These are phyloP conservation scores for Solanum etuberosum DNA, from an alignment of 257 asterid species.

Conservation along the genomic window DNA sequence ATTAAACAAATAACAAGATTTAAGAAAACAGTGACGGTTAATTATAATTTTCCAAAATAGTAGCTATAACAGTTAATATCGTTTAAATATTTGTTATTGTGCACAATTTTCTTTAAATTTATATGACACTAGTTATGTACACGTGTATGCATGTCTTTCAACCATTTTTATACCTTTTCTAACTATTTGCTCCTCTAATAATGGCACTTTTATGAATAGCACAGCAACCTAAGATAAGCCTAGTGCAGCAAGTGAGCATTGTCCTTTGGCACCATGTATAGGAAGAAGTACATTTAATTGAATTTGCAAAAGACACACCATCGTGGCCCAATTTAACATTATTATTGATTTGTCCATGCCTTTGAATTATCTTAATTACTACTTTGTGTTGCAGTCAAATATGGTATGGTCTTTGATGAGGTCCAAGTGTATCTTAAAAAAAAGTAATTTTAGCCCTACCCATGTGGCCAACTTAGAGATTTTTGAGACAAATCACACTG, in stretches of 20 bases:
- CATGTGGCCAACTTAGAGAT: neutral
- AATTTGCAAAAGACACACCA: neutral
- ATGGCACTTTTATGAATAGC: neutral
- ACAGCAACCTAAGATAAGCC: neutral
- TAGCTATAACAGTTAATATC: no score
- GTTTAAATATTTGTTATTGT: no score
- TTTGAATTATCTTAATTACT: neutral
- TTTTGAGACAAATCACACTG: neutral
- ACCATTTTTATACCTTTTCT: neutral
- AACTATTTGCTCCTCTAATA: neutral
- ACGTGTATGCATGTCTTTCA: neutral
- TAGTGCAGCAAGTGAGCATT: neutral
- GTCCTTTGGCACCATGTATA: neutral
- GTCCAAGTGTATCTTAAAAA: neutral
- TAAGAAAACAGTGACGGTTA: no score
- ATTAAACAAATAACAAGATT: no score
- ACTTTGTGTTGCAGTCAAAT: neutral
- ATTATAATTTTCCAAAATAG: no score
- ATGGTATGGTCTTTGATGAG: neutral
- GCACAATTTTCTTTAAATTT: neutral
- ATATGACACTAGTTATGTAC: neutral
- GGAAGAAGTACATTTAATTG: neutral
- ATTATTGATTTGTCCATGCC: neutral
- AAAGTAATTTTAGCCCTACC: neutral
- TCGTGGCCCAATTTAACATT: neutral